Evolutionary conservation across 2,329 filamentous ascomycete genomes (phyloP).

Genomic region (Colletotrichum musae): DNA sequence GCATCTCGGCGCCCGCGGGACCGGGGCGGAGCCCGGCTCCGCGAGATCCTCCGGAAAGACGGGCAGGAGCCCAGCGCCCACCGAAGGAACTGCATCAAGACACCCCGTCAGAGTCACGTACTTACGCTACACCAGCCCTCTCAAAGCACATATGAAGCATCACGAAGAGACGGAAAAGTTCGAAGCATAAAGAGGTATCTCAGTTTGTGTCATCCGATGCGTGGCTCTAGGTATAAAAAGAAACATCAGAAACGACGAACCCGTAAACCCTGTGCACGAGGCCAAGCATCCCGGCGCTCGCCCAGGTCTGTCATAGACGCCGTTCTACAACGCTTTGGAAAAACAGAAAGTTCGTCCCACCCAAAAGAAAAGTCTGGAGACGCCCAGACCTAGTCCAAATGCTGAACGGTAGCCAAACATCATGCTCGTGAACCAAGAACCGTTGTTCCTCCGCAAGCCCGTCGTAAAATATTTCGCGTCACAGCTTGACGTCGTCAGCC

Average conservation of each 20-base stretch:
- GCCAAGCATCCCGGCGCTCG: conserved; percentile 1
- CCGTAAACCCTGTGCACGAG: neutral
- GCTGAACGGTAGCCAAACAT: conserved; percentile 9
- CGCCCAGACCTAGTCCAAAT: conserved; percentile 10
- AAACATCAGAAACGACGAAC: conserved; percentile 17
- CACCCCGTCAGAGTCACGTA: no score
- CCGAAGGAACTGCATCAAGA: neutral
- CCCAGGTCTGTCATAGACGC: conserved; percentile 25
- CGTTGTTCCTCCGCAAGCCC: conserved; percentile 21
- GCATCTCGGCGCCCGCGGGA: neutral
- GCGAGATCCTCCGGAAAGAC: neutral
- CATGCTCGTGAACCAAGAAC: conserved; percentile 30
- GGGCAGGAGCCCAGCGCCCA: neutral
- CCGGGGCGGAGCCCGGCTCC: neutral
- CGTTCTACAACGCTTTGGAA: conserved; percentile 22
- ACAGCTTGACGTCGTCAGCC: conserved; percentile 5
- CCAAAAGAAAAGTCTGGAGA: conserved; percentile 12
- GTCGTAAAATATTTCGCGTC: conserved; percentile 21
- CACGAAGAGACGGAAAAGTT: neutral
- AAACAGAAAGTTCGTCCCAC: conserved; percentile 15
- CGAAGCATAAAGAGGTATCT: conserved; percentile 41
- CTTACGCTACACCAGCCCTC: neutral
- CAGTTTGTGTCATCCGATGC: conserved; percentile 38
- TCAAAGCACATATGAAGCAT: neutral
- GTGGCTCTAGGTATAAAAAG: conserved; percentile 32